These are phyloP conservation scores for Theileria equi DNA, from an alignment of 169 alveolate species.

Conservation along the genomic window DNA sequence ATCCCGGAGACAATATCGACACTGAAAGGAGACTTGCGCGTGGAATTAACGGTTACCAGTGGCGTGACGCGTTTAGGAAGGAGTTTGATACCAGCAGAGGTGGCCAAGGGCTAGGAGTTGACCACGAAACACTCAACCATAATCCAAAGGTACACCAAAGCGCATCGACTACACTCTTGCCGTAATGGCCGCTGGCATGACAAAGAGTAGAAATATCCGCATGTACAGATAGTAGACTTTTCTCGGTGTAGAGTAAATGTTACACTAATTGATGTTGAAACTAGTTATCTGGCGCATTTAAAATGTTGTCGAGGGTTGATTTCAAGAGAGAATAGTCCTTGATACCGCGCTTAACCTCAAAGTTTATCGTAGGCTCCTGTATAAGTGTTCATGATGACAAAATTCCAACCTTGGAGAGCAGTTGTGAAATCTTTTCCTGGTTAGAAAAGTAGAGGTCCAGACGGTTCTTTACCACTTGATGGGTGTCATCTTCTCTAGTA, in stretches of 20 bases:
- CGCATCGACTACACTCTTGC: not conserved
- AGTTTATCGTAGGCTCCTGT: slow-evolving; percentile 28
- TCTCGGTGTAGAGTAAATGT: too few species aligned
- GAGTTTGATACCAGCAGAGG: slow-evolving; percentile 65
- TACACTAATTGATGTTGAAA: too few species aligned
- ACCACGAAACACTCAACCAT: slow-evolving; percentile 13
- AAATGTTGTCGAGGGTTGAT: not conserved
- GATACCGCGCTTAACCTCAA: slow-evolving; percentile 29
- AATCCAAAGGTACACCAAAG: not conserved
- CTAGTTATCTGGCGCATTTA: too few species aligned
- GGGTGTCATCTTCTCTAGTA: slow-evolving; percentile 29
- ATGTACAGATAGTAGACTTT: too few species aligned
- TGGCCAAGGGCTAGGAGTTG: slow-evolving; percentile 67
- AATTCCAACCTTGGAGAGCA: slow-evolving; percentile 18
- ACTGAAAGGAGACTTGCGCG: slow-evolving; percentile 71
- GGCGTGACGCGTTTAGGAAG: slow-evolving; percentile 69
- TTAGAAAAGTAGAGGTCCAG: slow-evolving; percentile 2
- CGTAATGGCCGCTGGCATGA: too few species aligned
- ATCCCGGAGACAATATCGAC: slow-evolving; percentile 65
- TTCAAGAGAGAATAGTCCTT: slow-evolving; percentile 4
- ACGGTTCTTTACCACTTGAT: slow-evolving; percentile 10
- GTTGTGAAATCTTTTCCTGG: not conserved
- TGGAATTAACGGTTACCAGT: slow-evolving; percentile 73
- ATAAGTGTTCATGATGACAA: not conserved
- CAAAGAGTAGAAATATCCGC: too few species aligned